Evolutionary conservation across 305 asterid species (phyloP).

Genomic region (Rubia tinctorum): DNA sequence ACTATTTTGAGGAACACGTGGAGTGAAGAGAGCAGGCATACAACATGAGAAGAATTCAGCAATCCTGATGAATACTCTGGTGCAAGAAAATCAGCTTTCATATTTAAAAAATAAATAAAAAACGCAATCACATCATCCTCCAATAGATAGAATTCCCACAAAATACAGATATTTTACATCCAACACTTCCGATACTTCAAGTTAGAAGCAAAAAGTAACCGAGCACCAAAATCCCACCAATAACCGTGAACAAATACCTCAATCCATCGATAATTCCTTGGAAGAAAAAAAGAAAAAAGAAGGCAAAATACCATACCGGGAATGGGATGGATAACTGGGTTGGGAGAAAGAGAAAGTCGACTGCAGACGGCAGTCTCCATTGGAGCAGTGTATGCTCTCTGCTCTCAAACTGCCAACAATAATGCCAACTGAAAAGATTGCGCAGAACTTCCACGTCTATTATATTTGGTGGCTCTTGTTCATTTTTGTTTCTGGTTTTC

Average conservation of each 20-base stretch:
- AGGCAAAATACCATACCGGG: constrained; percentile 30
- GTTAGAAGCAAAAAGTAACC: neutral
- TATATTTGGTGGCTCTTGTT: constrained; percentile 18
- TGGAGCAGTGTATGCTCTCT: constrained; percentile 19
- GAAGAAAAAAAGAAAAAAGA: neutral
- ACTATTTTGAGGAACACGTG: neutral
- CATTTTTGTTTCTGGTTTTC: constrained; percentile 11
- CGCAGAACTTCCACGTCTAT: constrained; percentile 4
- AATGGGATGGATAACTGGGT: constrained; percentile 41
- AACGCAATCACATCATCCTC: neutral
- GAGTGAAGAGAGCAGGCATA: neutral
- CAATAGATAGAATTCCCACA: neutral
- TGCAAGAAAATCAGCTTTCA: neutral
- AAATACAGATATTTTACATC: neutral
- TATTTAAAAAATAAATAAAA: no score
- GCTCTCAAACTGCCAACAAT: constrained; percentile 9
- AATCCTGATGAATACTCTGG: neutral
- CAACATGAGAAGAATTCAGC: neutral
- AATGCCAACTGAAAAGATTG: neutral
- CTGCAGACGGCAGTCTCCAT: constrained; percentile 83
- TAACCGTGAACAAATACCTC: neutral
- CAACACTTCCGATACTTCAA: neutral
- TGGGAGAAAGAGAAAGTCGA: constrained; percentile 60
- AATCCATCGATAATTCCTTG: neutral
- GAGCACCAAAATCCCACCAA: neutral